Evolutionary conservation across 495 filamentous ascomycete genomes (phyloP), one percentile per base, ranked within the genome.

Genomic region (Trichoderma gamsii): DNA sequence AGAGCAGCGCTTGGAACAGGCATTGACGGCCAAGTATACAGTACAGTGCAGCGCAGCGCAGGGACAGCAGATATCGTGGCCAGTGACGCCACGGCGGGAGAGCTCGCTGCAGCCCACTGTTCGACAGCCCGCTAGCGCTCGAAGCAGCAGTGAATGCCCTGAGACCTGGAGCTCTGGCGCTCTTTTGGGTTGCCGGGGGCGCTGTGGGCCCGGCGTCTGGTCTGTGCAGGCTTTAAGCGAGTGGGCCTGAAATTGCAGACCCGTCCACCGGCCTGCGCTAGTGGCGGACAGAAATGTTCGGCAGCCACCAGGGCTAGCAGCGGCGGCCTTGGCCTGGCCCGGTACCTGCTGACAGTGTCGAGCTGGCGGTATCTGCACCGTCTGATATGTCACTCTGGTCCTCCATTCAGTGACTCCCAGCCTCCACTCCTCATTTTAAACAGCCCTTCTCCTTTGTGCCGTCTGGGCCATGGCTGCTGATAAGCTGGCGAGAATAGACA

Each of bases 181-280:
- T 61, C 23, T 27, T 61, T 18, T 61, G 23, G 56, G 56, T 61
- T 61, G 56, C 56, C 11, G 56, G 23, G 56, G 56, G 23, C 25
- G 56, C 56, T 11, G 56, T 61, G 56, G 56, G 56, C 56, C 56
- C 23, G 44, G 65, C 41, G 11, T 25, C 49, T 67, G 66, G 66
- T 63, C 66, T 35, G 49, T 67, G 66, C 66, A 16, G 44, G 46
- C 49, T 43, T 67, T 67, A 67, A 67, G 66, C 66, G 66, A 67
- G 51, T 67, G 66, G 66, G 43, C 38, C 46, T 44, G 51, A 67
- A 67, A 63, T 67, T 63, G 49, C 65, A 52, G 65, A 66, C 64
- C 64, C 64, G 64, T 49, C 63, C 21, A 65, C 32, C 63, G 35
- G 35, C 63, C 63, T 41, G 63, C 63, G 63, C 63, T 65, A 65